A percentile compares a stretch with the other conserved stretches of the same genome.
These are phyloP conservation scores for Coelastrella sp. DNA, from an alignment of 139 green algal species.

Conservation along the genomic window DNA sequence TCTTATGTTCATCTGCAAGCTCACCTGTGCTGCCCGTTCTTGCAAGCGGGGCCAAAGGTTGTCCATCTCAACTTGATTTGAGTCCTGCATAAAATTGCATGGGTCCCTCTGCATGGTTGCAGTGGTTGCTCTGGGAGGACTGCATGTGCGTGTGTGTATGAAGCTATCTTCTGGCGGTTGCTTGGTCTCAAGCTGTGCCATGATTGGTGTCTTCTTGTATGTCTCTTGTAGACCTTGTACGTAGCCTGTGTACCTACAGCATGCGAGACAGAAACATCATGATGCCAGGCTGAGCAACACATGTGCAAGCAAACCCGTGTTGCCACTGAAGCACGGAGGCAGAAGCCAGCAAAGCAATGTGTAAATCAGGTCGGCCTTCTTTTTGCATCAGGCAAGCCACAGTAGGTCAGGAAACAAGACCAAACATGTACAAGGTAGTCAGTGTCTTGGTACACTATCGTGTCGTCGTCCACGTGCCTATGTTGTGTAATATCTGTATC, in stretches of 20 bases:
- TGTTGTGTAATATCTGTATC: too few species aligned
- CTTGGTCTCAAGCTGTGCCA: slow-evolving; percentile 75
- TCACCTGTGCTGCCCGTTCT: slow-evolving; percentile 24
- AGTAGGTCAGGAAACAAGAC: too few species aligned
- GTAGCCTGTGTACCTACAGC: slow-evolving; percentile 80
- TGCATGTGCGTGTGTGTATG: slow-evolving; percentile 69
- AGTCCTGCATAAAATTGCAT: slow-evolving; percentile 72
- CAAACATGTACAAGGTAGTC: too few species aligned
- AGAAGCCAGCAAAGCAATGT: too few species aligned
- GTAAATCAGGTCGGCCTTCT: too few species aligned
- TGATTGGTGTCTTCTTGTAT: slow-evolving; percentile 80
- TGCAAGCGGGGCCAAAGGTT: slow-evolving; percentile 68
- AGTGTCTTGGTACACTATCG: too few species aligned
- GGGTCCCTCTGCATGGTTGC: slow-evolving; percentile 56
- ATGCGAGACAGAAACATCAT: background rate
- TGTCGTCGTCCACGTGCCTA: too few species aligned
- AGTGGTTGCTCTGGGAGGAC: slow-evolving; percentile 37
- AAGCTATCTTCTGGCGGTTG: slow-evolving; percentile 67
- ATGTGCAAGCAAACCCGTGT: too few species aligned
- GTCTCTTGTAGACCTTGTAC: slow-evolving; percentile 70
- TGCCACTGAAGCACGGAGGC: too few species aligned
- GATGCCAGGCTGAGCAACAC: background rate
- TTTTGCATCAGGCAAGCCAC: too few species aligned
- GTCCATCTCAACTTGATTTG: slow-evolving; percentile 55
- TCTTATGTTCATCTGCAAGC: too few species aligned